phyloP scores from a whole-genome alignment of 805 yeast genomes.

The Kodamaea neixiangensis region DNA sequence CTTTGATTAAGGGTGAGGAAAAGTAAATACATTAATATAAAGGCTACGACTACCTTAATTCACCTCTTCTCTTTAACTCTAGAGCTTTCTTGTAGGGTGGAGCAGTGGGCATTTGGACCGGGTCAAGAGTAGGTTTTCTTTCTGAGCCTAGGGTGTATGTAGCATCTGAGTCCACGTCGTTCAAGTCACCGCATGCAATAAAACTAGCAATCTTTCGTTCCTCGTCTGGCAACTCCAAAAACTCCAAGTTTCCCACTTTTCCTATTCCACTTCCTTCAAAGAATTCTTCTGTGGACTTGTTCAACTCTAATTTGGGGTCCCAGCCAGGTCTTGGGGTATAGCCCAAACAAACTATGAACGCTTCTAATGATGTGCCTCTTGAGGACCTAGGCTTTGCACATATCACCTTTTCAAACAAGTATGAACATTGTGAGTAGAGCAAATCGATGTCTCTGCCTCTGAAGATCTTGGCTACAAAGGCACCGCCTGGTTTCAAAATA shows the following conservation, averaged over 20 bases:
- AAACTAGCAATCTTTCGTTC: constrained; percentile 85
- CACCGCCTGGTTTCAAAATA: constrained; percentile 83
- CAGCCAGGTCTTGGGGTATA: constrained; percentile 83
- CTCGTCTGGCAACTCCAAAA: constrained; percentile 54
- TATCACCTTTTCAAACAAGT: constrained; percentile 78
- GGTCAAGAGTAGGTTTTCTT: constrained; percentile 63
- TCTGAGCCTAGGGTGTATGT: constrained; percentile 64
- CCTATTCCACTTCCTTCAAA: constrained; percentile 67
- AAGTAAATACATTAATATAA: constrained; percentile 7
- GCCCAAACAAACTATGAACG: constrained; percentile 89
- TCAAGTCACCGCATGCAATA: constrained; percentile 91
- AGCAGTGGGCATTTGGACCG: constrained; percentile 93
- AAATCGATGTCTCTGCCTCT: constrained; percentile 95
- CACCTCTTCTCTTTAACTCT: constrained; percentile 79
- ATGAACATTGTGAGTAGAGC: constrained; percentile 88
- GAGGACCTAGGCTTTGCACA: constrained; percentile 98
- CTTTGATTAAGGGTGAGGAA: constrained; percentile 40
- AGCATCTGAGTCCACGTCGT: constrained; percentile 91
- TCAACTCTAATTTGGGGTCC: constrained; percentile 64
- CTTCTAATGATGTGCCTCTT: constrained; percentile 90
- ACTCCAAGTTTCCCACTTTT: constrained; percentile 48
- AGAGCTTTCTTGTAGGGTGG: constrained; percentile 95
- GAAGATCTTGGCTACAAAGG: constrained; percentile 94
- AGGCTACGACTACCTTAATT: no score
- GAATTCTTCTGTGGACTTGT: constrained; percentile 75